Percentiles rank a stretch among this genome's conserved stretches.
phyloP scores from a whole-genome alignment of 768 basidiomycete genomes.

The Suillus americanus region DNA sequence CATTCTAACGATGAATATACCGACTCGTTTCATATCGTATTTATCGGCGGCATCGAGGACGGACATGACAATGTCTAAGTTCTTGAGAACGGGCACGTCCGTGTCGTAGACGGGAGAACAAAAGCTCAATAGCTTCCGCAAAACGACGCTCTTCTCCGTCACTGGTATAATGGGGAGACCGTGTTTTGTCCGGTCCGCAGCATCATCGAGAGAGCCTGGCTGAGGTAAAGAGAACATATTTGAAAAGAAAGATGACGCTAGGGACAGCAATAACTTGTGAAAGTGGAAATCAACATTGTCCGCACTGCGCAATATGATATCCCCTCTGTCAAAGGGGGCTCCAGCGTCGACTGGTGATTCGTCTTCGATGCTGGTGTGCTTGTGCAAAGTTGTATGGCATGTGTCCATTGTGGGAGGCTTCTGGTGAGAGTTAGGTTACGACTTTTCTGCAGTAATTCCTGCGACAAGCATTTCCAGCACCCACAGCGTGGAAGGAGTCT shows the following conservation, averaged over 20 bases:
- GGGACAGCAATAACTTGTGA: slow-evolving; percentile 52
- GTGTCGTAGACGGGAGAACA: slow-evolving; percentile 49
- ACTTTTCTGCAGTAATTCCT: not conserved
- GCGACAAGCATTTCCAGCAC: not conserved
- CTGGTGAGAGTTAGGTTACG: slow-evolving; percentile 6
- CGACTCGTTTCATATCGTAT: slow-evolving; percentile 49
- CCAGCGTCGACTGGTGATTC: slow-evolving; percentile 26
- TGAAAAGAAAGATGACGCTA: slow-evolving; percentile 59
- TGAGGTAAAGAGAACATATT: slow-evolving; percentile 55
- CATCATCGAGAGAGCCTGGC: slow-evolving; percentile 30
- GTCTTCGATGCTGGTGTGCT: slow-evolving; percentile 3
- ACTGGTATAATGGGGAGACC: slow-evolving; percentile 46
- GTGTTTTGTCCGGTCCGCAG: slow-evolving; percentile 30
- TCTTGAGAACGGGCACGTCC: slow-evolving; percentile 32
- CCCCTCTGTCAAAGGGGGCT: slow-evolving; percentile 51
- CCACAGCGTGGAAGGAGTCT: not conserved
- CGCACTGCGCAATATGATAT: slow-evolving; percentile 55
- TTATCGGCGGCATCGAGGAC: slow-evolving; percentile 48
- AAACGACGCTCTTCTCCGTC: slow-evolving; percentile 42
- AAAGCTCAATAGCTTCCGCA: slow-evolving; percentile 43
- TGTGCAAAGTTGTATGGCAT: not conserved
- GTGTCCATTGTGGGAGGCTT: slow-evolving; percentile 1
- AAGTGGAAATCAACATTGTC: slow-evolving; percentile 52
- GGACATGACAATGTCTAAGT: slow-evolving; percentile 40
- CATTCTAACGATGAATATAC: slow-evolving; percentile 33